A percentile compares a stretch with the other conserved stretches of the same genome.
phyloP scores from a whole-genome alignment of 192 early-diverging fungal genomes.

The Phycomyces nitens region DNA sequence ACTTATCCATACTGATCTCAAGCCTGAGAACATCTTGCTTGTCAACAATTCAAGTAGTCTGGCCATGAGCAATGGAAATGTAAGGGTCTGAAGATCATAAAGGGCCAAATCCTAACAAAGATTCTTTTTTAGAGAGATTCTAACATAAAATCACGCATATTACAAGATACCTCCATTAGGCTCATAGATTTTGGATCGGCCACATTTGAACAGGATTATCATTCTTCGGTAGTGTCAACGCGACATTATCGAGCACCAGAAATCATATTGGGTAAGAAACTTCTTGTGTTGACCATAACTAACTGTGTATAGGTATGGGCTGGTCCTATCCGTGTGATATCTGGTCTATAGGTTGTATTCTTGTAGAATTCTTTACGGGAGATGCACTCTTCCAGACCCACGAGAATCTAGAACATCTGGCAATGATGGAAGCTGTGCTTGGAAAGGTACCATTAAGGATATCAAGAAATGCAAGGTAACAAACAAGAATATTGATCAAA shows the following conservation, averaged over 20 bases:
- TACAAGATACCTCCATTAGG: conserved; percentile 72
- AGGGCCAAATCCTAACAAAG: not conserved
- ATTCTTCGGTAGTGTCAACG: conserved; percentile 89
- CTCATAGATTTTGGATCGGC: conserved; percentile 98
- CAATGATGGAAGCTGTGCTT: conserved; percentile 92
- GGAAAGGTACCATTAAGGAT: conserved; percentile 75
- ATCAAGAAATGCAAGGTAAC: conserved; percentile 50
- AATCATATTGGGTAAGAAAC: conserved; percentile 74
- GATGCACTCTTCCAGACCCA: conserved; percentile 98
- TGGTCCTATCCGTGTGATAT: conserved; percentile 99
- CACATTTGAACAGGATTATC: conserved; percentile 92
- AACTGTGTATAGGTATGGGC: conserved; percentile 49
- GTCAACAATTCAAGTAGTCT: conserved; percentile 43
- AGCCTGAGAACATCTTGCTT: conserved; percentile 94
- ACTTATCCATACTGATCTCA: conserved; percentile 95
- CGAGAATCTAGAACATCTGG: conserved; percentile 95
- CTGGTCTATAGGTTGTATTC: conserved; percentile 97
- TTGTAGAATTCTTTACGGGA: conserved; percentile 93
- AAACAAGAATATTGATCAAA: conserved; percentile 2
- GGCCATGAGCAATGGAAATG: not conserved
- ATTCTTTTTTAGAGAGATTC: not conserved
- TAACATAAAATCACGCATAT: conserved; percentile 32
- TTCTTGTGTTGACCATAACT: not conserved
- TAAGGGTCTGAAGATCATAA: not conserved
- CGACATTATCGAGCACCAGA: conserved; percentile 98